Conservation (phyloP, 2,329 filamentous ascomycete genomes). For the Triangularia setosa region DNA sequence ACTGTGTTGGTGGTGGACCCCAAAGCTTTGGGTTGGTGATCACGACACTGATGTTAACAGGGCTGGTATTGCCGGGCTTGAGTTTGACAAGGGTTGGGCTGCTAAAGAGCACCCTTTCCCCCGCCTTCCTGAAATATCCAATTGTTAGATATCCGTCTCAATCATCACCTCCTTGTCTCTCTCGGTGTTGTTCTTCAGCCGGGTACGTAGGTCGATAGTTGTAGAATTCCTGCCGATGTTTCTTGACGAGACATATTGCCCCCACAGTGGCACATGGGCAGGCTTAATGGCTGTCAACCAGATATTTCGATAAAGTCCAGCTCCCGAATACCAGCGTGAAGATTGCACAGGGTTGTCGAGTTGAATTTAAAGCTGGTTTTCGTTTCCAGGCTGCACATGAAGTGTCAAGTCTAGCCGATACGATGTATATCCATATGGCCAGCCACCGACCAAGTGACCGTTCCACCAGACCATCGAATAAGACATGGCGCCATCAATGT, state of each 20-base stretch:
- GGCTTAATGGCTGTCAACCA: slow-evolving; percentile 48
- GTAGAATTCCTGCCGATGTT: slow-evolving; percentile 43
- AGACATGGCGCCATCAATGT: slow-evolving; percentile 50
- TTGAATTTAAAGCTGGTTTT: slow-evolving; percentile 46
- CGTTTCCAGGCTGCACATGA: slow-evolving; percentile 32
- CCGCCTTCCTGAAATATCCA: slow-evolving; percentile 34
- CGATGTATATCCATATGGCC: slow-evolving; percentile 49
- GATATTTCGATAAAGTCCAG: slow-evolving; percentile 50
- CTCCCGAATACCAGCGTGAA: slow-evolving; percentile 53
- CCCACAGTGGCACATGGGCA: slow-evolving; percentile 46
- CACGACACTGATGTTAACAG: slow-evolving; percentile 33
- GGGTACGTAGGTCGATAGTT: slow-evolving; percentile 40
- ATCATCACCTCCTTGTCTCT: slow-evolving; percentile 35
- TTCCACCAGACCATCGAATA: slow-evolving; percentile 50
- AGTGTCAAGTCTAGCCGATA: slow-evolving; percentile 49
- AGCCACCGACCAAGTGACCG: slow-evolving; percentile 46
- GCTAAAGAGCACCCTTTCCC: slow-evolving; percentile 34
- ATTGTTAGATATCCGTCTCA: slow-evolving; percentile 37
- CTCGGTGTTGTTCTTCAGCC: slow-evolving; percentile 43
- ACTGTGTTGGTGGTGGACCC: slow-evolving; percentile 44
- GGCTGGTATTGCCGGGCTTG: slow-evolving; percentile 29
- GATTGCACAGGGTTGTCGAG: slow-evolving; percentile 46
- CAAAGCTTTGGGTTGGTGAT: slow-evolving; percentile 42
- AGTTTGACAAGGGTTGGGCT: slow-evolving; percentile 29
- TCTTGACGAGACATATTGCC: slow-evolving; percentile 45